Conservation (phyloP, 2,329 filamentous ascomycete species). For the Phaeosphaeriaceae sp. region DNA sequence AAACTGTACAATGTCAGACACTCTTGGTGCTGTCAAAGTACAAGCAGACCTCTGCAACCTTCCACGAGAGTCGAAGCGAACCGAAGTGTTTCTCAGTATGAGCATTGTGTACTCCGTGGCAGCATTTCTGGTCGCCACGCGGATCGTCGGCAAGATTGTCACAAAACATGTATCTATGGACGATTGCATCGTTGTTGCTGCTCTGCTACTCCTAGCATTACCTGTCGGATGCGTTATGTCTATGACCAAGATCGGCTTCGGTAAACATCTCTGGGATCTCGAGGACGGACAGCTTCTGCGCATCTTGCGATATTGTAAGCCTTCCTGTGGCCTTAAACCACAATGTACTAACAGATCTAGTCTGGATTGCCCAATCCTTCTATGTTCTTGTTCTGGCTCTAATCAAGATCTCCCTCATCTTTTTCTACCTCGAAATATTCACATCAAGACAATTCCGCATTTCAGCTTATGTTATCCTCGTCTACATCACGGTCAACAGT, state of each 20-base stretch:
- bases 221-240: conserved; percentile 25
- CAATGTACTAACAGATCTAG: conserved; percentile 11
- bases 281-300: conserved; percentile 18
- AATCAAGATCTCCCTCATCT: conserved; percentile 28
- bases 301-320: conserved; percentile 24
- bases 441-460: conserved; percentile 20
- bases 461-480: conserved; percentile 16
- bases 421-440: conserved; percentile 38
- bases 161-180: conserved; percentile 21
- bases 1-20: conserved; percentile 38
- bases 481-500: conserved; percentile 19
- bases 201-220: conserved; percentile 11
- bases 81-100: conserved; percentile 19
- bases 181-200: conserved; percentile 18
- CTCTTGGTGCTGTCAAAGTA: conserved; percentile 21
- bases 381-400: conserved; percentile 27
- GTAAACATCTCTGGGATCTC: conserved; percentile 34
- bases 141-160: conserved; percentile 18
- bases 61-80: conserved; percentile 23
- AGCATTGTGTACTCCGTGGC: conserved; percentile 22
- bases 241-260: conserved; percentile 31
- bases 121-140: conserved; percentile 15
- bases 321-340: background rate
- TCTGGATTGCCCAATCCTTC: conserved; percentile 25
- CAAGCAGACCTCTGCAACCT: conserved; percentile 30